Percentiles rank a stretch among this genome's conserved stretches.
These are phyloP conservation scores for Leccinum subrobustum DNA, from an alignment of 1,284 basidiomycete genomes.

Conservation along the genomic window DNA sequence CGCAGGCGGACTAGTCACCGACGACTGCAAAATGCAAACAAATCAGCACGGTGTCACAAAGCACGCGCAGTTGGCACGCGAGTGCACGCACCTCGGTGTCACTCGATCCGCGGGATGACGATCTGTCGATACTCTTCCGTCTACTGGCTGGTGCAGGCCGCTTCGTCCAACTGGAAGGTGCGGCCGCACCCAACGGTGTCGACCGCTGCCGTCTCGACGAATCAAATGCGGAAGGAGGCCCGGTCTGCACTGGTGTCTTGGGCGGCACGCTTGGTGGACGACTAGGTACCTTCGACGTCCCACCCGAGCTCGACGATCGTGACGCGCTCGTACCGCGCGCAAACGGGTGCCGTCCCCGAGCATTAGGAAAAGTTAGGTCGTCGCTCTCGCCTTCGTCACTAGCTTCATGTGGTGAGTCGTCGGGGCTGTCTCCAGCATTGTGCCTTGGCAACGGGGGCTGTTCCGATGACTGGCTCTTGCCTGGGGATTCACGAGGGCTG, in stretches of 20 bases:
- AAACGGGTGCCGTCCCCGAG: constrained; percentile 36
- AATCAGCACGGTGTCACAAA: constrained; percentile 8
- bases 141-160: constrained; percentile 60
- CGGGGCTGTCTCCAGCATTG: constrained; percentile 25
- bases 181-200: constrained; percentile 50
- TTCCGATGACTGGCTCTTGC: constrained; percentile 26
- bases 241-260: constrained; percentile 44
- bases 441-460: constrained; percentile 22
- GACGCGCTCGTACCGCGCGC: constrained; percentile 28
- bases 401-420: constrained; percentile 33
- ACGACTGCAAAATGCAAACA: constrained; percentile 20
- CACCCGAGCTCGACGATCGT: constrained; percentile 59
- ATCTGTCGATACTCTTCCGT: constrained; percentile 66
- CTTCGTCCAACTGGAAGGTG: constrained; percentile 73
- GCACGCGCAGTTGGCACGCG: constrained; percentile 12
- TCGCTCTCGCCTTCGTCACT: constrained; percentile 28
- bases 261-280: constrained; percentile 49
- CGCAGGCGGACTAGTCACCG: constrained; percentile 38
- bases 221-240: constrained; percentile 55
- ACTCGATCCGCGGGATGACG: constrained; percentile 45
- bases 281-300: constrained; percentile 41
- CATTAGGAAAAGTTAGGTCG: constrained; percentile 32
- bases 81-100: constrained; percentile 62
- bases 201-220: constrained; percentile 60
- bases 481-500: constrained; percentile 43